Percentiles rank a stretch among this genome's conserved stretches.
phyloP scores from a whole-genome alignment of 371 early-diverging fungal genomes.

The Apophysomyces elegans region DNA sequence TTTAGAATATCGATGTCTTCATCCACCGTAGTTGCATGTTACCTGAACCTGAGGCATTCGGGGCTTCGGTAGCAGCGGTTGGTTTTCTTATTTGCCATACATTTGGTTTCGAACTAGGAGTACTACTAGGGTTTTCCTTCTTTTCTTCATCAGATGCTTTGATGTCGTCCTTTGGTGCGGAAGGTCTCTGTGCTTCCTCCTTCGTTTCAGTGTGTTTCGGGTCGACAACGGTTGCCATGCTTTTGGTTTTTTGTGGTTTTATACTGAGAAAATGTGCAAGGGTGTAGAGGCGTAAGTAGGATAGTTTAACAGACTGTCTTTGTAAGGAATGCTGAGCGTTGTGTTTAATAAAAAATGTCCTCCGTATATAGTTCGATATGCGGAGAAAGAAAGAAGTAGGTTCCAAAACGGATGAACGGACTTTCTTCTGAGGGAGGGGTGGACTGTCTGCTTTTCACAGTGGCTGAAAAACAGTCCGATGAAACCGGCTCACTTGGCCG shows the following conservation, averaged over 20 bases:
- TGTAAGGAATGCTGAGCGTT: constrained; percentile 2
- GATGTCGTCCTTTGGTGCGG: not conserved
- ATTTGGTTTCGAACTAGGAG: constrained; percentile 24
- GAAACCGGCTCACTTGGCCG: too few species aligned
- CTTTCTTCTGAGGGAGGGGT: not conserved
- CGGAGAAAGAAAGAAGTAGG: constrained; percentile 1
- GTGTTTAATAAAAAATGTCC: not conserved
- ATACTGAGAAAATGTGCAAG: too few species aligned
- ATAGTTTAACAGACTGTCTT: not conserved
- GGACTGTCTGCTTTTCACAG: too few species aligned
- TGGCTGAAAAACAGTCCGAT: too few species aligned
- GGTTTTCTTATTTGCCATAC: constrained; percentile 53
- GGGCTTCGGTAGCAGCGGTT: constrained; percentile 12
- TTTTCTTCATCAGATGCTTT: not conserved
- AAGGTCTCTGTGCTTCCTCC: not conserved
- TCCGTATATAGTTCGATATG: not conserved
- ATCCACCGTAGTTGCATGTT: not conserved
- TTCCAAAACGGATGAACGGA: constrained; percentile 5
- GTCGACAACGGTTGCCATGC: not conserved
- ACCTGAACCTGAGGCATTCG: constrained; percentile 12
- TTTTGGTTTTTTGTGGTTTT: not conserved
- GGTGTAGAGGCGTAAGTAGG: not conserved
- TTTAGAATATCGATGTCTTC: not conserved
- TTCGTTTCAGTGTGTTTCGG: constrained; percentile 3
- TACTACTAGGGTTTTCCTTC: not conserved